Percentiles rank a stretch among this genome's conserved stretches.
phyloP scores from a whole-genome alignment of 805 yeast genomes.

The Komagataella pastoris region DNA sequence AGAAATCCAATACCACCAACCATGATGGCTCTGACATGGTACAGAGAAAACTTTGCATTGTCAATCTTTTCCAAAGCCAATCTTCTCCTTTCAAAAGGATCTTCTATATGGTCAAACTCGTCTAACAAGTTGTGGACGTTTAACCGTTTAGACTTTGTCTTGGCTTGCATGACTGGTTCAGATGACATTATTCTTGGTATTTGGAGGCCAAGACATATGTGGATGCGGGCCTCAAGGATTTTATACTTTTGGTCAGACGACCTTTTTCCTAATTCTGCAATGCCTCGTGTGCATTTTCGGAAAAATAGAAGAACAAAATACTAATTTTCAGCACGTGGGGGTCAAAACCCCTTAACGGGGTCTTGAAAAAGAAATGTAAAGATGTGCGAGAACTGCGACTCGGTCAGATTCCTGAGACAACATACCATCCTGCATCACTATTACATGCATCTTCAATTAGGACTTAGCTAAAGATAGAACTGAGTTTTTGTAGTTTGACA shows the following conservation, averaged over 20 bases:
- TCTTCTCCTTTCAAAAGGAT: constrained; percentile 80
- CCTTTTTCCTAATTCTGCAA: not conserved
- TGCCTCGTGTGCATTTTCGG: not conserved
- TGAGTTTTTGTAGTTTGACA: too few species aligned
- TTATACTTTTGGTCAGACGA: not conserved
- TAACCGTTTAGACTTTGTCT: not conserved
- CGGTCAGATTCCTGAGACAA: too few species aligned
- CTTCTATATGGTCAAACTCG: constrained; percentile 71
- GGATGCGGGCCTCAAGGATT: not conserved
- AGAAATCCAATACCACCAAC: constrained; percentile 92
- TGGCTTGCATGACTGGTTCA: not conserved
- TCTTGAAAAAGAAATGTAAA: not conserved
- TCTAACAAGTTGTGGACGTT: constrained; percentile 62
- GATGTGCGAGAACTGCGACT: not conserved
- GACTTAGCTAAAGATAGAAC: too few species aligned
- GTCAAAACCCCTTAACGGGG: not conserved
- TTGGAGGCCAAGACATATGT: not conserved
- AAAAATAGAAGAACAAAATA: too few species aligned
- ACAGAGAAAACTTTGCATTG: constrained; percentile 70
- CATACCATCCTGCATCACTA: too few species aligned
- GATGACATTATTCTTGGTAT: not conserved
- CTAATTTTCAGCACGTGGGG: not conserved
- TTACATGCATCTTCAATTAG: too few species aligned
- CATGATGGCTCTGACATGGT: constrained; percentile 66
- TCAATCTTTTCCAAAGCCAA: constrained; percentile 76